A percentile compares a stretch with the other conserved stretches of the same genome.
These are phyloP conservation scores for Saccharomycopsis amapae DNA, from an alignment of 805 yeast species.

Conservation along the genomic window DNA sequence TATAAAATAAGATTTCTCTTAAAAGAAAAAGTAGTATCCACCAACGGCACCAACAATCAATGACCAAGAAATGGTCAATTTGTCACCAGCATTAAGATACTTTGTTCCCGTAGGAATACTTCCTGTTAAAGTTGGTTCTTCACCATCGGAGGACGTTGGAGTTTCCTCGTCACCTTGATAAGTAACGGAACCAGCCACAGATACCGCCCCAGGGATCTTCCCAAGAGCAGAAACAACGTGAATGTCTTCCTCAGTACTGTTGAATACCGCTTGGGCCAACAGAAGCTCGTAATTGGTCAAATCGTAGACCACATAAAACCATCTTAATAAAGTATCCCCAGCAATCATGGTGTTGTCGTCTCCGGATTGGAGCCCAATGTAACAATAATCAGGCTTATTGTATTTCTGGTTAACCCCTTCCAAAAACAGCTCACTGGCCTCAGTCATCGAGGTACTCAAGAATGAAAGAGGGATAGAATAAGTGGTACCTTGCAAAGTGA, in stretches of 20 bases:
- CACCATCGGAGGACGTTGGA: constrained; percentile 5
- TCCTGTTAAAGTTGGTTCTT: constrained; percentile 1
- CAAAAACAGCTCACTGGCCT: not conserved
- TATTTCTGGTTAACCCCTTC: not conserved
- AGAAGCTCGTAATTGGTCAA: constrained; percentile 38
- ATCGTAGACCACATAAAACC: constrained; percentile 50
- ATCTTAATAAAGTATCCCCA: constrained; percentile 48
- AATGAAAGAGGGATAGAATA: constrained; percentile 43
- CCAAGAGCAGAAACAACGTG: not conserved
- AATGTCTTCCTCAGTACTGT: not conserved
- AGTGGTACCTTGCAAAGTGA: constrained; percentile 49
- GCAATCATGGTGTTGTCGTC: constrained; percentile 31
- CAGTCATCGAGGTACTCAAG: constrained; percentile 18
- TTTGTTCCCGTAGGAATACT: not conserved
- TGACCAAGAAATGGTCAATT: too few relatives aligned
- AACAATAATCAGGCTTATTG: constrained; percentile 4
- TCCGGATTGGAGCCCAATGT: not conserved
- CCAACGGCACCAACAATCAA: too few relatives aligned
- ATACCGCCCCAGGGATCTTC: constrained; percentile 4
- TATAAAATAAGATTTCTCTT: too few relatives aligned
- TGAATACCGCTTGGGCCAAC: constrained; percentile 39
- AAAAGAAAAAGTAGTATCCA: too few relatives aligned
- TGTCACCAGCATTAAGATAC: not conserved
- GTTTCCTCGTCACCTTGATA: constrained; percentile 1
- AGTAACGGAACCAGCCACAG: constrained; percentile 1